These are phyloP conservation scores for Dactylella cylindrospora DNA, from an alignment of 2,329 filamentous ascomycete genomes.

Conservation along the genomic window DNA sequence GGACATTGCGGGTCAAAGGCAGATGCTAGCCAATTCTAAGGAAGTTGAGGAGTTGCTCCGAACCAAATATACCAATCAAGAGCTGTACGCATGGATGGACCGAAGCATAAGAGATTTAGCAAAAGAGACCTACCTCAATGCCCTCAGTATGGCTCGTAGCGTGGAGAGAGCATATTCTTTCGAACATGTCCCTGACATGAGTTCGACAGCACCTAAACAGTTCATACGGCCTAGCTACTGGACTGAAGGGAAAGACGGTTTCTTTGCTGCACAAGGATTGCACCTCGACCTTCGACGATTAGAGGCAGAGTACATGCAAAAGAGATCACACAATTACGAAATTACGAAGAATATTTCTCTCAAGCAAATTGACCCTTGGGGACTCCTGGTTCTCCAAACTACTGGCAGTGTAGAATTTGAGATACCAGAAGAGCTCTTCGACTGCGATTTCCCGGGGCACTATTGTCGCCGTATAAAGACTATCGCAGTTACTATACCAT, in stretches of 20 bases:
- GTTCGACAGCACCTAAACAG: background rate
- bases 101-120: slow-evolving; percentile 43
- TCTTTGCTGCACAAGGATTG: slow-evolving; percentile 49
- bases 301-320: slow-evolving; percentile 47
- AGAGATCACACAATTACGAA: slow-evolving; percentile 48
- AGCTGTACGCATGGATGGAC: slow-evolving; percentile 50
- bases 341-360: slow-evolving; percentile 51
- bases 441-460: slow-evolving; percentile 54
- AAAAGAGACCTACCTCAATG: slow-evolving; percentile 50
- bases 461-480: slow-evolving; percentile 52
- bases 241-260: slow-evolving; percentile 47
- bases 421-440: slow-evolving; percentile 52
- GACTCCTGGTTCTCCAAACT: slow-evolving; percentile 48
- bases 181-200: no score
- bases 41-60: slow-evolving; percentile 46
- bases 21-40: slow-evolving; percentile 36
- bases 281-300: slow-evolving; percentile 48
- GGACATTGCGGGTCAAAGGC: slow-evolving; percentile 48
- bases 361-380: slow-evolving; percentile 48
- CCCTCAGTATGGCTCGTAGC: slow-evolving; percentile 50
- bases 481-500: slow-evolving; percentile 51
- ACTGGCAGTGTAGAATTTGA: slow-evolving; percentile 46
- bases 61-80: slow-evolving; percentile 50
- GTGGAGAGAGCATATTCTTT: no score
- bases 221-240: slow-evolving; percentile 49